Percentiles rank a stretch among this genome's conserved stretches.
Conservation (phyloP, 495 filamentous ascomycete species). For the Pyrenula aspistea region DNA sequence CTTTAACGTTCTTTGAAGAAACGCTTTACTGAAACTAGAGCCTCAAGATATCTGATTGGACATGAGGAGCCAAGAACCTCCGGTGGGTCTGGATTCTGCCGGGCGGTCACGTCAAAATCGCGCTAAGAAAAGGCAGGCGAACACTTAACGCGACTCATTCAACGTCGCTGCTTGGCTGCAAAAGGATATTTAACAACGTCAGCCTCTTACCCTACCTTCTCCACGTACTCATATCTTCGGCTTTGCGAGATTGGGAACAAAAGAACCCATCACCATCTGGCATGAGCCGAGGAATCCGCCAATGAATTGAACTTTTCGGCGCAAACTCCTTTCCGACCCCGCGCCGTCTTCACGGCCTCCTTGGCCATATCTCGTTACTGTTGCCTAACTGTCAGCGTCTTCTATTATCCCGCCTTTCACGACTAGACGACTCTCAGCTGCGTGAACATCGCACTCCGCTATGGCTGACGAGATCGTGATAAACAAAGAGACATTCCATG, state of each 20-base stretch:
- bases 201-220: no score
- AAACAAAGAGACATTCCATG: conserved; percentile 83
- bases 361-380: not conserved
- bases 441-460: no score
- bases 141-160: not conserved
- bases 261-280: no score
- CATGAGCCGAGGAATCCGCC: not conserved
- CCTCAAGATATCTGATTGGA: no score
- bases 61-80: not conserved
- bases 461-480: conserved; percentile 67
- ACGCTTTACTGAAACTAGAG: no score
- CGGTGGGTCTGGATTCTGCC: not conserved
- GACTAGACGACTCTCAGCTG: no score
- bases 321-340: not conserved
- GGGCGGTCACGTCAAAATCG: not conserved
- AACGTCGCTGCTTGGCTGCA: no score
- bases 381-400: not conserved
- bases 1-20: no score
- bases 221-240: no score
- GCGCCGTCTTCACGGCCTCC: not conserved
- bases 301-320: not conserved
- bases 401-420: no score
- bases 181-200: no score
- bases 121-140: not conserved
- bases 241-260: no score